A percentile compares a stretch with the other conserved stretches of the same genome.
phyloP scores from a whole-genome alignment of 75 land plant species.

The Isoetes taiwanensis region DNA sequence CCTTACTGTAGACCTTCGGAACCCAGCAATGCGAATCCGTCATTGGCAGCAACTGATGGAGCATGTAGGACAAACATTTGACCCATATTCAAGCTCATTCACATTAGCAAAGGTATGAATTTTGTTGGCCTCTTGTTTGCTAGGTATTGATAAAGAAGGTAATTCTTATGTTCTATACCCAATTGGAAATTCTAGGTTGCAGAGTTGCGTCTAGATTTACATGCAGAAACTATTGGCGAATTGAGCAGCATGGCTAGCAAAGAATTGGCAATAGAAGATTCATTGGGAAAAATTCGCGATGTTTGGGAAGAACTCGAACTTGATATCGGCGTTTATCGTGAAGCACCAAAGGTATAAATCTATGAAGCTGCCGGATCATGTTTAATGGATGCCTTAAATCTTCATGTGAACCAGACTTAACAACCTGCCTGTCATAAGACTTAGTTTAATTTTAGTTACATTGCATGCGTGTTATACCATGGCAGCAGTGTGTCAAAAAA shows the following conservation, averaged over 20 bases:
- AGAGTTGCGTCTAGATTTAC: constrained; percentile 20
- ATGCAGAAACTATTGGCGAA: constrained; percentile 15
- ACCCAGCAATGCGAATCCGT: constrained; percentile 22
- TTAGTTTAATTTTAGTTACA: too few species aligned
- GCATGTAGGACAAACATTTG: constrained; percentile 20
- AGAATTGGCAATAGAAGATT: constrained; percentile 24
- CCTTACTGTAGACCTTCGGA: constrained; percentile 22
- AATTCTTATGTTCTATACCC: too few species aligned
- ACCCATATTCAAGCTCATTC: constrained; percentile 17
- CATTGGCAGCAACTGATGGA: constrained; percentile 27
- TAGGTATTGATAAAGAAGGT: neutral
- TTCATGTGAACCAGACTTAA: too few species aligned
- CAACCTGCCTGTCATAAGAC: too few species aligned
- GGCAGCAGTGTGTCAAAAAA: too few species aligned
- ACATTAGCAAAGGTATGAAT: constrained; percentile 20
- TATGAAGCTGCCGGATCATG: too few species aligned
- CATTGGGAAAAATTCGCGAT: constrained; percentile 11
- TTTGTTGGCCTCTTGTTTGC: too few species aligned
- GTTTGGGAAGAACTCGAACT: constrained; percentile 18
- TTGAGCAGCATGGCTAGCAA: constrained; percentile 19
- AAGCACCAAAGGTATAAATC: neutral
- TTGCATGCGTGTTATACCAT: too few species aligned
- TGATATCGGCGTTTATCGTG: constrained; percentile 12
- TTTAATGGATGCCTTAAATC: too few species aligned
- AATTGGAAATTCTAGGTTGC: constrained; percentile 12